These are phyloP conservation scores for Monosporascus sp. DNA, from an alignment of 2,329 filamentous ascomycete genomes.

Conservation along the genomic window DNA sequence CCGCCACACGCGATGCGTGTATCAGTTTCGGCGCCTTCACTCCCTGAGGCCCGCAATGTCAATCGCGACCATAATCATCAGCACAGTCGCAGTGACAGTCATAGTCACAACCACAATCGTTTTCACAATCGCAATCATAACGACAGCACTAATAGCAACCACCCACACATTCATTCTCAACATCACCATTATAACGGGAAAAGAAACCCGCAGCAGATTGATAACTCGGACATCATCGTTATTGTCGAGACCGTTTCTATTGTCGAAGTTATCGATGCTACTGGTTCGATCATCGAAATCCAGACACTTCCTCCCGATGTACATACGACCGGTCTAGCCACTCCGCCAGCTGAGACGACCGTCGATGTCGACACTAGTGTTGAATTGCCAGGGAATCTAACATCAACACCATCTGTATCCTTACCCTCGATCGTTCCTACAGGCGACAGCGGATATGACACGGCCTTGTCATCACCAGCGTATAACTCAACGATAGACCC, in stretches of 20 bases:
- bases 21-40: conserved; percentile 41
- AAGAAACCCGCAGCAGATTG: conserved; percentile 11
- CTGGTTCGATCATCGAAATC: conserved; percentile 39
- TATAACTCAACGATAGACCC: conserved; percentile 18
- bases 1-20: conserved; percentile 42
- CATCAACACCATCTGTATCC: neutral
- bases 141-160: conserved; percentile 15
- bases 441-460: conserved; percentile 16
- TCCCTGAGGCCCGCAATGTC: conserved; percentile 40
- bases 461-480: conserved; percentile 7
- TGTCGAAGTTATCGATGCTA: conserved; percentile 45
- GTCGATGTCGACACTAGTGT: neutral
- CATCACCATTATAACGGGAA: conserved; percentile 1
- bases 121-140: conserved; percentile 25
- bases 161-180: conserved; percentile 25
- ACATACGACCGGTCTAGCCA: neutral
- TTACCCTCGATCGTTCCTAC: neutral
- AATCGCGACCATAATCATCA: conserved; percentile 27
- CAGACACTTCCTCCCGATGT: conserved; percentile 32
- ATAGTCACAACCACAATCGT: conserved; percentile 17
- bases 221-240: conserved; percentile 30
- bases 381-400: neutral
- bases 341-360: neutral
- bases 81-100: conserved; percentile 23
- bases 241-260: conserved; percentile 53